Evolutionary conservation across 345 rosid species (phyloP), one percentile per base, ranked within the genome.

Genomic region (Brassica incana): DNA sequence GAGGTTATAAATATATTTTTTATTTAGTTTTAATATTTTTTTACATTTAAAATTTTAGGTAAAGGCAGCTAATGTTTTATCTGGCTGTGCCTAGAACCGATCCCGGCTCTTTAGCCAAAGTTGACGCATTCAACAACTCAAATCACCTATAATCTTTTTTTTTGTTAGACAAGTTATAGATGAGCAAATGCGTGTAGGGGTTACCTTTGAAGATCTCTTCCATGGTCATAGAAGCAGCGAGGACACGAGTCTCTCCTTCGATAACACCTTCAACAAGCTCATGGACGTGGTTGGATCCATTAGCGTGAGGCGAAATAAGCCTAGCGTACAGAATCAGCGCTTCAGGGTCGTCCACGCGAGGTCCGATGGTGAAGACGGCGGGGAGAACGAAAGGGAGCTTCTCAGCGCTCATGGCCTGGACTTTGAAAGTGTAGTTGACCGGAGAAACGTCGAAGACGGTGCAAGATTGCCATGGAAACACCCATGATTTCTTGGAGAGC

Each of bases 201-300:
- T 25, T 43, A 48, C 98, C 97, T 73, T 16, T 87, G 67, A 90
- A 93, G 52, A 90, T 81, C 83, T 91, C 88, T 58, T 91, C 95
- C 97, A 93, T 91, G 30, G 95, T 93, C 98, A 91, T 89, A 10
- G 98, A 84, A 35, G 98, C 98, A 16, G 91, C 92, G 0, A 91
- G 89, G 7, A 93, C 95, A 43, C 98, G 78, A 2, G 94, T 93
- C 67, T 91, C 98, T 0, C 98, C 98, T 71, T 91, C 98, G 9
- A 93, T 91, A 48, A 91, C 81, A 1, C 98, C 97, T 36, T 89
- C 88, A 9, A 93, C 95, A 10, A 93, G 95, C 76, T 89, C 98
- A 18, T 86, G 84, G 7, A 89, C 91, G 61, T 93, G 93, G 80
- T 83, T 73, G 0, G 95, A 91, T 54, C 78, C 79, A 80, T 88